Evolutionary conservation across 78 protist species (phyloP), one percentile per base, ranked within the genome.

Genomic region (Dictyostelium intermedium): DNA sequence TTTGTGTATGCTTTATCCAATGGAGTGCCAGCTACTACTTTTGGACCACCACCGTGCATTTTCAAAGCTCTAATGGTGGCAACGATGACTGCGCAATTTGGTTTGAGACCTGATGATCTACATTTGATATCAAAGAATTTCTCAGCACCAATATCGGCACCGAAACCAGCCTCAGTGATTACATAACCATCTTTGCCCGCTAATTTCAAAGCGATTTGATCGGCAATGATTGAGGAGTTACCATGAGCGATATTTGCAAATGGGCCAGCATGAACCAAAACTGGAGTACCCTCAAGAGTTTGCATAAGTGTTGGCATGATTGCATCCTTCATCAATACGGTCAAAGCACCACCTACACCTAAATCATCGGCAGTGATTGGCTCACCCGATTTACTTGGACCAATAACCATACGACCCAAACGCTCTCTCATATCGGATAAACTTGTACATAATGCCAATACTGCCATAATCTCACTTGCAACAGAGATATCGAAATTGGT

Each of bases 211-310:
- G 98, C 99, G 74, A 96, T 89, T 73, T 87, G 87, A 77, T 98
- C 99, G 37, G 99, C 99, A 37, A 99, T 73, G 83, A 99, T 97
- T 41, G 98, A 92, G 9, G 95, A 84, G 91, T 99, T 98, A 72
- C 99, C 99, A 83, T 98, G 99, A 7, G 99, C 99, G 34, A 99
- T 99, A 97, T 99, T 99, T 35, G 99, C 99, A 56, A 99, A 99
- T 45, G 99, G 99, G 53, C 99, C 99, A 16, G 99, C 98, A 84
- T 99, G 99, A 35, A 99, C 99, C 3, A 99, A 37, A 6, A 98
- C 99, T 25, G 99, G 99, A 27, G 98, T 98, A 27, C 98, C 98
- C 50, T 95, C 95, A 25, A 95, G 95, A 13, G 97, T 82, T 74
- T 98, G 99, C 99, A 99, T 99, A 63, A 98, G 97, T 30, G 92